Percentiles rank a stretch among this genome's conserved stretches.
Evolutionary conservation across 352 stramenopile species (phyloP).

Genomic region (Pythium utonaiense): DNA sequence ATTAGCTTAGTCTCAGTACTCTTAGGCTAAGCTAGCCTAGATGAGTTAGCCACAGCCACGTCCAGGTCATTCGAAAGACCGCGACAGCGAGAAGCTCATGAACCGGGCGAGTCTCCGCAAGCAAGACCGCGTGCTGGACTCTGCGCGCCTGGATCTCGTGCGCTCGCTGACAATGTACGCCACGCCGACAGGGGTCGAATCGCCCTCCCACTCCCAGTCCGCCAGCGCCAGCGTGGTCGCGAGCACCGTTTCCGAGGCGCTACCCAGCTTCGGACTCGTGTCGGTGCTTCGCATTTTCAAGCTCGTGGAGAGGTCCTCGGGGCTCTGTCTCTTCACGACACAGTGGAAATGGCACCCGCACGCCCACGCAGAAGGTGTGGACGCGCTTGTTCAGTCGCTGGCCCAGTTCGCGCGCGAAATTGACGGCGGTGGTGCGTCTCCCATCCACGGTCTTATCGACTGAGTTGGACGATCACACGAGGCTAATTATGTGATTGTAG

Average conservation of each 20-base stretch:
- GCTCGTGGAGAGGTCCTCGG: slow-evolving; percentile 60
- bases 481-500: slow-evolving; percentile 30
- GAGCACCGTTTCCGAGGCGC: not conserved
- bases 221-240: not conserved
- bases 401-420: slow-evolving; percentile 84
- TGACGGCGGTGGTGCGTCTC: slow-evolving; percentile 56
- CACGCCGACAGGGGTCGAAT: not conserved
- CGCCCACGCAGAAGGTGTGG: slow-evolving; percentile 63
- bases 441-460: not conserved
- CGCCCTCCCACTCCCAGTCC: not conserved
- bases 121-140: not conserved
- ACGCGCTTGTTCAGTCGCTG: slow-evolving; percentile 80
- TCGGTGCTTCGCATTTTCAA: slow-evolving; percentile 68
- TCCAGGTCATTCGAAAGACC: not conserved
- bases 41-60: not conserved
- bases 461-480: not conserved
- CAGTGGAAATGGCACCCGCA: slow-evolving; percentile 82
- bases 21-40: slow-evolving; percentile 9
- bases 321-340: slow-evolving; percentile 71
- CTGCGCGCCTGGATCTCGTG: not conserved
- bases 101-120: not conserved
- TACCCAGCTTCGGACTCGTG: slow-evolving; percentile 27
- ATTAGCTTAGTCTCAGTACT: slow-evolving; percentile 2
- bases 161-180: not conserved
- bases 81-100: not conserved